Evolutionary conservation across 2,329 filamentous ascomycete species (phyloP), one percentile per base, ranked within the genome.

Genomic region (Coniochaeta ligniaria): DNA sequence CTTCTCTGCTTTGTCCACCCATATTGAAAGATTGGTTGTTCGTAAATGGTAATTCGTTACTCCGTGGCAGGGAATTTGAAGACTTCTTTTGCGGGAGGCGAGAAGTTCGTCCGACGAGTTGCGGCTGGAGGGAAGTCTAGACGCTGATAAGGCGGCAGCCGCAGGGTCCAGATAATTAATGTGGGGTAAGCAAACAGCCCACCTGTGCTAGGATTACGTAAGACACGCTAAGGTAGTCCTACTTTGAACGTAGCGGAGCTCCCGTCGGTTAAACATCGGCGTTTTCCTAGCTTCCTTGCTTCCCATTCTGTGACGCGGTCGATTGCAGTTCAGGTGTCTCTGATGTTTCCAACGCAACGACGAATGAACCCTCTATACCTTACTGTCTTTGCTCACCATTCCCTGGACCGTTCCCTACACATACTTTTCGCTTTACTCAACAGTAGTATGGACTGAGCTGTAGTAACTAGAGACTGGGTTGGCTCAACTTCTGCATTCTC

Each of bases 1-100:
- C 86, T 79, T 87, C 84, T 83, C 86, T 83, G 74, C 84, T 83
- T 72, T 77, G 75, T 67, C 86, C 86, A 78, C 86, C 86, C 86
- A 89, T 90, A 65, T 67, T 81, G 67, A 9, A 54, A 22, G 17
- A 22, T 36, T 38, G 31, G 9, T 35, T 20, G 47, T 31, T 52
- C 22, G 43, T 24, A 31, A 20, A 41, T 4, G 38, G n/a, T n/a
- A n/a, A 47, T 24, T 24, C 22, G 43, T 31, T 52, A 17, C 47
- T 52, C 31, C 47, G 47, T 31, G 22, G 22, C 2, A 31, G 24
- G 47, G 14, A 50, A 12, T n/a, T 47, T 6, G 22, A 6, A 20
- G 7, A 20, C 22, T 24, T 12, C 9, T 22, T 6, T 47, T 47
- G 43, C 6, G 22, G 43, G 43, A 47, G 43, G 43, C 43, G 22